phyloP scores from a whole-genome alignment of 495 filamentous ascomycete species.

The Penicillium coprophilum region DNA sequence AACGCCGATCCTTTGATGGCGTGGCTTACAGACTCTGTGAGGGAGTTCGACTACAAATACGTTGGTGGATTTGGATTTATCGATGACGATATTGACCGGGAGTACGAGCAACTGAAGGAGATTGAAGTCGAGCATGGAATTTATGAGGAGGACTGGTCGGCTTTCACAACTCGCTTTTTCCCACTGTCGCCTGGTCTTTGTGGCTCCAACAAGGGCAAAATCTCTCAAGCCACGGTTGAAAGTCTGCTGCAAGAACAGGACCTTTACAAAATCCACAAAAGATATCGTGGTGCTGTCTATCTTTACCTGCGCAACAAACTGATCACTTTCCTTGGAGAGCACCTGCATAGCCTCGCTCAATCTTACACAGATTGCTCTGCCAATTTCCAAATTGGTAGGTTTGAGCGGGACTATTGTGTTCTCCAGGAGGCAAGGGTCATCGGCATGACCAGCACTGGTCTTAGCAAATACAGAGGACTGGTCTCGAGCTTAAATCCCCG shows the following conservation, averaged over 20 bases:
- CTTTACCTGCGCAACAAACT: constrained; percentile 49
- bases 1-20: constrained; percentile 51
- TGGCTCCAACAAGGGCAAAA: constrained; percentile 21
- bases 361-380: constrained; percentile 43
- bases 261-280: constrained; percentile 56
- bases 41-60: constrained; percentile 39
- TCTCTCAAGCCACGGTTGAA: constrained; percentile 11
- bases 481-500: constrained; percentile 68
- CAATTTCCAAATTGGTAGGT: constrained; percentile 51
- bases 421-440: constrained; percentile 58
- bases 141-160: constrained; percentile 54
- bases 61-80: constrained; percentile 47
- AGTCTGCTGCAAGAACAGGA: constrained; percentile 38
- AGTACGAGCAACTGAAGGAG: constrained; percentile 64
- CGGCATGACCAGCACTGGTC: constrained; percentile 77
- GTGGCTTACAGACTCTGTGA: constrained; percentile 61
- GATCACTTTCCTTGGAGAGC: constrained; percentile 39
- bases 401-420: constrained; percentile 54
- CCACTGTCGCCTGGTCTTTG: constrained; percentile 50
- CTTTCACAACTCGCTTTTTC: constrained; percentile 49
- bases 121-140: constrained; percentile 60
- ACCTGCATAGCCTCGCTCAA: constrained; percentile 43
- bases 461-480: constrained; percentile 82
- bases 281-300: constrained; percentile 59
- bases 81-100: constrained; percentile 63